phyloP scores from a whole-genome alignment of 2,329 filamentous ascomycete species.

The Aspergillus alliaceus region DNA sequence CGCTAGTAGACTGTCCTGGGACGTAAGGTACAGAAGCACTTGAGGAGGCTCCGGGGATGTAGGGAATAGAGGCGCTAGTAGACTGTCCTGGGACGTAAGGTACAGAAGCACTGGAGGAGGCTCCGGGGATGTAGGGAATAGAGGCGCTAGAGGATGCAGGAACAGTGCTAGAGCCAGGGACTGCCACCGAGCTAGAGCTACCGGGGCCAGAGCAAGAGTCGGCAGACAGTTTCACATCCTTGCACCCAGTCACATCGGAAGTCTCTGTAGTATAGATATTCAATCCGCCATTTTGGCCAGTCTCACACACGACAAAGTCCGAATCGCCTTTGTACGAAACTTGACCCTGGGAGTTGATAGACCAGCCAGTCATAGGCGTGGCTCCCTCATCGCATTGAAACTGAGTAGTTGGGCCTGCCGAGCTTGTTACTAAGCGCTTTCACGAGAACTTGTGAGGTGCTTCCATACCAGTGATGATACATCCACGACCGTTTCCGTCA shows the following conservation, averaged over 20 bases:
- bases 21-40: conserved; percentile 9
- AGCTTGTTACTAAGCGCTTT: conserved; percentile 10
- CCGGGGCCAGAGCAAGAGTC: conserved; percentile 36
- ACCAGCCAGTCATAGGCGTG: conserved; percentile 55
- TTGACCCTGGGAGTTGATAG: conserved; percentile 53
- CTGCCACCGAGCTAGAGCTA: conserved; percentile 17
- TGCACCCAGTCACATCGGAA: conserved; percentile 33
- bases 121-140: background rate
- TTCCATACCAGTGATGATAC: conserved; percentile 60
- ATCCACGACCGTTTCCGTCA: conserved; percentile 59
- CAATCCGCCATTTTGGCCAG: conserved; percentile 41
- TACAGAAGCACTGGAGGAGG: conserved; percentile 9
- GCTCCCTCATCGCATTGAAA: conserved; percentile 62
- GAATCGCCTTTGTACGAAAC: conserved; percentile 54
- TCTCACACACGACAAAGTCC: conserved; percentile 62
- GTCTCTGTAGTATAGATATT: conserved; percentile 45
- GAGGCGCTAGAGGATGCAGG: conserved; percentile 6
- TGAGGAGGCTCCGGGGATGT: conserved; percentile 8
- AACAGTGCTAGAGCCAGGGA: conserved; percentile 13
- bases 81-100: conserved; percentile 6
- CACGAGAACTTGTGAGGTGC: background rate
- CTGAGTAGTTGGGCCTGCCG: conserved; percentile 54
- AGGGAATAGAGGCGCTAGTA: conserved; percentile 3
- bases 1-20: conserved; percentile 5
- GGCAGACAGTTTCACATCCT: conserved; percentile 33